Evolutionary conservation across 2,329 filamentous ascomycete species (phyloP).

Genomic region (Hypoxylon sp.): DNA sequence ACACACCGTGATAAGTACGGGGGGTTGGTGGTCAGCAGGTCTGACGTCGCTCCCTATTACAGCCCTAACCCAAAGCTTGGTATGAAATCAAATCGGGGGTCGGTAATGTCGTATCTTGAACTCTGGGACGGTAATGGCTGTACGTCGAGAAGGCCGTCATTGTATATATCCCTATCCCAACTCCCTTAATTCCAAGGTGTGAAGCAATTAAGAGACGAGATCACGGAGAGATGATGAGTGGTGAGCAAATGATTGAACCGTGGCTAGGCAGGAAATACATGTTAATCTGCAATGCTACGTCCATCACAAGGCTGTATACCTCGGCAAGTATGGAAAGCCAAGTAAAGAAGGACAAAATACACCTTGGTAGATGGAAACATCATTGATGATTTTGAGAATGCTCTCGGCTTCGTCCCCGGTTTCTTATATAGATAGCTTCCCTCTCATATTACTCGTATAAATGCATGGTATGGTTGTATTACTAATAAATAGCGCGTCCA

Average conservation of each 20-base stretch:
- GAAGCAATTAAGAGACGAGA: neutral
- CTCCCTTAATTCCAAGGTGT: neutral
- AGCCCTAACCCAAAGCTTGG: slow-evolving; percentile 18
- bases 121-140: neutral
- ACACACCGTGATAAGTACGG: slow-evolving; percentile 16
- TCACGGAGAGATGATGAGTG: neutral
- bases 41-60: slow-evolving; percentile 15
- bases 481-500: slow-evolving; percentile 1
- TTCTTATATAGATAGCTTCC: neutral
- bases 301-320: neutral
- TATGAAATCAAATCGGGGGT: neutral
- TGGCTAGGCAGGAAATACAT: neutral
- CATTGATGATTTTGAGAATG: neutral
- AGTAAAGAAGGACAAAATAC: neutral
- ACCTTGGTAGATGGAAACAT: neutral
- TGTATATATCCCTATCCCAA: neutral
- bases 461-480: neutral
- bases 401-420: neutral
- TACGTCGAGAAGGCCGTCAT: neutral
- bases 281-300: neutral
- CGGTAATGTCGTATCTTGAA: neutral
- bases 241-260: neutral
- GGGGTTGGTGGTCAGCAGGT: slow-evolving; percentile 19
- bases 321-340: neutral
- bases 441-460: neutral